phyloP scores from a whole-genome alignment of 352 stramenopile species.

The Phytopythium aichiense region DNA sequence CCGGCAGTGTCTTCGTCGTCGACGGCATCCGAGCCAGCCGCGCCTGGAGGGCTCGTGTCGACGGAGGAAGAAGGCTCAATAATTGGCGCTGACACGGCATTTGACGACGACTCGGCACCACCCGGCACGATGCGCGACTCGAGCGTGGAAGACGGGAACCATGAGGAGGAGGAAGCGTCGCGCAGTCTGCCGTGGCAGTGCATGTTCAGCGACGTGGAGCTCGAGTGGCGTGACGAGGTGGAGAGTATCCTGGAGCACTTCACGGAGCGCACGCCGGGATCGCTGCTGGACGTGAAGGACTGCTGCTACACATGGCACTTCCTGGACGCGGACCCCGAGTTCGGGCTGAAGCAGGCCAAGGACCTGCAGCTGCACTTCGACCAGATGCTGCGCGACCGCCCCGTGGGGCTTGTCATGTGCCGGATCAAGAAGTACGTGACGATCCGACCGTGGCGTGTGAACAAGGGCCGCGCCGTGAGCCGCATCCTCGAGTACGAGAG shows the following conservation, averaged over 20 bases:
- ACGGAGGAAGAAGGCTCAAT: constrained; percentile 14
- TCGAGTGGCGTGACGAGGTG: constrained; percentile 75
- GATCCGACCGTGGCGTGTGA: constrained; percentile 81
- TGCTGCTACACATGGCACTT: constrained; percentile 89
- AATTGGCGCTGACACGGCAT: background rate
- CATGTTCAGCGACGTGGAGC: constrained; percentile 77
- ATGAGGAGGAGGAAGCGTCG: constrained; percentile 12
- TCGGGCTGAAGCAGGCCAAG: constrained; percentile 84
- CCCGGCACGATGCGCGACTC: background rate
- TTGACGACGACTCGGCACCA: constrained; percentile 15
- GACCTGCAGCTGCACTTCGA: constrained; percentile 89
- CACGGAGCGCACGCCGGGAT: constrained; percentile 84
- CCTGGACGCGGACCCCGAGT: constrained; percentile 78
- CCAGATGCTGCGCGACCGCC: constrained; percentile 83
- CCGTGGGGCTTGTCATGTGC: constrained; percentile 84
- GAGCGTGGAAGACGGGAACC: constrained; percentile 6
- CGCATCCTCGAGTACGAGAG: constrained; percentile 82
- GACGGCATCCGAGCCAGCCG: constrained; percentile 3
- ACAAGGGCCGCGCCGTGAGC: constrained; percentile 83
- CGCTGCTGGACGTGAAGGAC: constrained; percentile 80
- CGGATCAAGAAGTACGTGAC: constrained; percentile 88
- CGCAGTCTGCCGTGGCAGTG: constrained; percentile 69
- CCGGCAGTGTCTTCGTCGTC: background rate
- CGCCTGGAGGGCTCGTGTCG: background rate
- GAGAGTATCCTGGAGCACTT: constrained; percentile 85